Evolutionary conservation across 2,329 filamentous ascomycete species (phyloP), one percentile per base, ranked within the genome.

Genomic region (Aspergillus thermomutatus): DNA sequence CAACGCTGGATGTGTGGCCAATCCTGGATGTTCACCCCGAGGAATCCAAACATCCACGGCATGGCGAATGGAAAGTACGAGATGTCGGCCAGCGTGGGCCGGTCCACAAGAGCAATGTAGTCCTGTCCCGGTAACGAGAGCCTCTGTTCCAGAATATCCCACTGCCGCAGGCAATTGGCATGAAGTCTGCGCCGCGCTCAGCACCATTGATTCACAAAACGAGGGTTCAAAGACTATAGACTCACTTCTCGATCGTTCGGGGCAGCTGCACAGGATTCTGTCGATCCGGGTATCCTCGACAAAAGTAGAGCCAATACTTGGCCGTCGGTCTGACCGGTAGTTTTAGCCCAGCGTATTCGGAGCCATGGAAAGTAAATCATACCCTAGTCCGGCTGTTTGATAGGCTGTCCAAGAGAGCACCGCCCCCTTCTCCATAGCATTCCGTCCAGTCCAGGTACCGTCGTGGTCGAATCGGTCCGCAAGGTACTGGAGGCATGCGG

Each of bases 261-360:
- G 55, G 55, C 2, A 57, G 27, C 26, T 58, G 55, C 2, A 54
- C 52, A 1, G 55, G 52, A 9, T 52, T 27, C 23, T 45, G 21
- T 17, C 56, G 56, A 11, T 31, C 52, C 3, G 55, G 55, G 23
- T 53, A 53, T 19, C 50, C 55, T 37, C 55, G 55, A 6, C 52
- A 31, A 45, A 58, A 58, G 21, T 55, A 54, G 6, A 58, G 45
- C 56, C 56, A 58, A 25, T 55, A 58, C 26, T 58, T 54, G 1
- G 56, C 52, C 11, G 56, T 58, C 3, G 56, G 49, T 4, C 55
- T 49, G 23, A 3, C 9, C 9, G 1, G 1, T 1, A 28, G 10
- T 10, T 28, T 28, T 28, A 28, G 27, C 10, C 27, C 8, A 9
- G 27, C 10, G 9, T 28, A 28, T 28, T 28, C 27, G 27, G 27